Evolutionary conservation across 495 filamentous ascomycete genomes (phyloP).

Genomic region (Entonaema liquescens): DNA sequence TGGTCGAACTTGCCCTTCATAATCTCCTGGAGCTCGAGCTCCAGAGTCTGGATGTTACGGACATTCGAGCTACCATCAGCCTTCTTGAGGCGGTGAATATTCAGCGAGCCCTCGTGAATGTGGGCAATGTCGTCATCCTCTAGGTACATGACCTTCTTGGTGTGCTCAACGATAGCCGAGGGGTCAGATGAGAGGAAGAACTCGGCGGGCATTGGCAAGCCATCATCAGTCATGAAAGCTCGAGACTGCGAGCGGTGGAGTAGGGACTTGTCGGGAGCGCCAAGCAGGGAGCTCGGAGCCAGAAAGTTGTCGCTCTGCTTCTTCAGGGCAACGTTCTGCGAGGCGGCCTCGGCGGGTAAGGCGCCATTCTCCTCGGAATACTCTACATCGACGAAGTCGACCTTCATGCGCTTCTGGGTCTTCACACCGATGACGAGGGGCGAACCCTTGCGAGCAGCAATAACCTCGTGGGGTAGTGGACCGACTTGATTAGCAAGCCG

Average conservation of each 20-base stretch:
- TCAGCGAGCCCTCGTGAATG: conserved; percentile 97
- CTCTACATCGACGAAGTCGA: conserved; percentile 99
- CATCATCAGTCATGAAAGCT: conserved; percentile 98
- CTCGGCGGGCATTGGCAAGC: conserved; percentile 95
- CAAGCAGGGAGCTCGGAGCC: conserved; percentile 74
- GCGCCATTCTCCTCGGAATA: conserved; percentile 82
- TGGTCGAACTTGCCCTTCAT: conserved; percentile 99
- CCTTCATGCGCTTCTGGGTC: conserved; percentile 99
- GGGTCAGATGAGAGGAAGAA: conserved; percentile 99
- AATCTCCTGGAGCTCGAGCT: conserved; percentile 98
- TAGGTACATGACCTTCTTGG: conserved; percentile 99
- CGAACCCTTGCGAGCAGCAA: conserved; percentile 97
- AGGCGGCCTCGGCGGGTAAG: conserved; percentile 91
- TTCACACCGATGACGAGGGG: conserved; percentile 95
- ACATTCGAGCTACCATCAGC: conserved; percentile 96
- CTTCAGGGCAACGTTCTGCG: conserved; percentile 96
- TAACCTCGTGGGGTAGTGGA: conserved; percentile 97
- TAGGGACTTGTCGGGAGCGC: conserved; percentile 94
- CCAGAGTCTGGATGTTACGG: conserved; percentile 95
- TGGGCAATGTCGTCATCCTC: conserved; percentile 99
- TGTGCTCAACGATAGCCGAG: conserved; percentile 98
- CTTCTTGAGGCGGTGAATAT: conserved; percentile 97
- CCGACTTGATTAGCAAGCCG: conserved; percentile 94
- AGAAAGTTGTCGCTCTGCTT: conserved; percentile 69
- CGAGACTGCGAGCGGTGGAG: conserved; percentile 97